These are phyloP conservation scores for Mycocalia duriaeana DNA, from an alignment of 1,284 basidiomycete genomes.

Conservation along the genomic window DNA sequence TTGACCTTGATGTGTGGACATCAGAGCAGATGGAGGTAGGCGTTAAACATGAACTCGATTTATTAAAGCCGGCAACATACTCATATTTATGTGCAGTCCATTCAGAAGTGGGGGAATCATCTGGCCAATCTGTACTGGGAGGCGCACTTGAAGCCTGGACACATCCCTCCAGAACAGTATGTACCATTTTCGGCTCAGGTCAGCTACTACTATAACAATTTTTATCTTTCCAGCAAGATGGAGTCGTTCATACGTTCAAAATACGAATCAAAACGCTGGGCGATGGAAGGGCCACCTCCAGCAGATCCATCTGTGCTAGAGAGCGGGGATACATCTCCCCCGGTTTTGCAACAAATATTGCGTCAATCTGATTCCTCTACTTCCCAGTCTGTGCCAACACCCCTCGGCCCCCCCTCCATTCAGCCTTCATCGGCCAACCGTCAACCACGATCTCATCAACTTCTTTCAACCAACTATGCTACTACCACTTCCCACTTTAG, in stretches of 20 bases:
- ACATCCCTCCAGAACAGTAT: conserved; percentile 92
- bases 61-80: not conserved
- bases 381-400: conserved; percentile 24
- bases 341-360: too few relatives aligned
- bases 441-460: conserved; percentile 49
- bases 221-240: conserved; percentile 70
- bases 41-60: not conserved
- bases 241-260: conserved; percentile 97
- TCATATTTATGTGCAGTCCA: conserved; percentile 44
- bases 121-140: conserved; percentile 97
- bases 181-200: conserved; percentile 27
- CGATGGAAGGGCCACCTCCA: conserved; percentile 82
- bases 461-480: conserved; percentile 42
- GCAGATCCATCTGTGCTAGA: conserved; percentile 81
- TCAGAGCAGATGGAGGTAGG: conserved; percentile 94
- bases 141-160: conserved; percentile 88
- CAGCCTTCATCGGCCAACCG: conserved; percentile 33
- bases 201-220: conserved; percentile 1
- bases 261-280: conserved; percentile 93
- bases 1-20: conserved; percentile 97
- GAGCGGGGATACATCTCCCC: conserved; percentile 26
- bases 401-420: conserved; percentile 21
- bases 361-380: conserved; percentile 15
- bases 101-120: conserved; percentile 93
- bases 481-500: too few relatives aligned